Evolutionary conservation across 352 stramenopile species (phyloP).

Genomic region (Globisporangium parvum): DNA sequence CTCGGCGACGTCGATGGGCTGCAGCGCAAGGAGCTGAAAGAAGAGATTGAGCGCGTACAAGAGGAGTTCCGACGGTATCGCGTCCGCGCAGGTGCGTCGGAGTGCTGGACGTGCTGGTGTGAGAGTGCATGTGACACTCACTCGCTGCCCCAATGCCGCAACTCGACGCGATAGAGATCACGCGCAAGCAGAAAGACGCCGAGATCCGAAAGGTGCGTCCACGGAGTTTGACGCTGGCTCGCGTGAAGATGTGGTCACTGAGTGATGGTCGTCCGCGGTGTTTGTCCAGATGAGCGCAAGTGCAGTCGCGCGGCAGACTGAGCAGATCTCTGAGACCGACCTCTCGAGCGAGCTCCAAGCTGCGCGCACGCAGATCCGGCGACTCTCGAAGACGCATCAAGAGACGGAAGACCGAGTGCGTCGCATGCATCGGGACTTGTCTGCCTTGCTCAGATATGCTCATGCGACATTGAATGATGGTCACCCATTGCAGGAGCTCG

Average conservation of each 20-base stretch:
- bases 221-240: no score
- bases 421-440: no score
- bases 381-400: slow-evolving; percentile 66
- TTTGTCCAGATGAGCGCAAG: slow-evolving; percentile 85
- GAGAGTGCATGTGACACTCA: background rate
- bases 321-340: slow-evolving; percentile 77
- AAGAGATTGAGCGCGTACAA: slow-evolving; percentile 79
- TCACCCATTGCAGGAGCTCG: slow-evolving; percentile 36
- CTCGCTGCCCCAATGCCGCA: background rate
- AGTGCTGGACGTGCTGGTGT: background rate
- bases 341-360: slow-evolving; percentile 62
- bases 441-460: no score
- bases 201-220: slow-evolving; percentile 72
- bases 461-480: background rate
- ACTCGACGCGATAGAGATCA: slow-evolving; percentile 48
- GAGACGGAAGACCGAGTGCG: slow-evolving; percentile 73
- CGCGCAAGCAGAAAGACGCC: slow-evolving; percentile 84
- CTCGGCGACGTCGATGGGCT: background rate
- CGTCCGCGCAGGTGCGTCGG: slow-evolving; percentile 49
- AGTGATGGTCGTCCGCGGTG: background rate
- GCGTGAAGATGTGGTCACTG: background rate
- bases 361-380: slow-evolving; percentile 62
- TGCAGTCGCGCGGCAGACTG: slow-evolving; percentile 62
- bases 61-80: slow-evolving; percentile 86
- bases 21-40: slow-evolving; percentile 77